Evolutionary conservation across 2,329 filamentous ascomycete genomes (phyloP).

Genomic region (Fusarium tuaranense): DNA sequence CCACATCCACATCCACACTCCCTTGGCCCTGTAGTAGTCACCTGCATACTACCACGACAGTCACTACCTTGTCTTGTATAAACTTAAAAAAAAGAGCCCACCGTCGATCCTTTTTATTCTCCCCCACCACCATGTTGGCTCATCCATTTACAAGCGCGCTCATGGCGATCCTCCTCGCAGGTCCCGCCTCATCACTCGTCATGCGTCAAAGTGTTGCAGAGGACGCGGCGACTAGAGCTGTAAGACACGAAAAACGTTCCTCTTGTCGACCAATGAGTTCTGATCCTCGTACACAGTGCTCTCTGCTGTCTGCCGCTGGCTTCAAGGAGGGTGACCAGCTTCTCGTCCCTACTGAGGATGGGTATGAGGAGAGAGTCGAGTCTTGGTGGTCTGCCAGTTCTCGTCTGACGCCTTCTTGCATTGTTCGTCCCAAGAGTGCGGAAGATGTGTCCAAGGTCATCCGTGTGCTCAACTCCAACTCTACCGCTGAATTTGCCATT

Average conservation of each 20-base stretch:
- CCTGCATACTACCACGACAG: neutral
- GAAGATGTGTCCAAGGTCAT: conserved; percentile 41
- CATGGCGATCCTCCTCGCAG: neutral
- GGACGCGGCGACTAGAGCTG: neutral
- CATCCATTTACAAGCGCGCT: neutral
- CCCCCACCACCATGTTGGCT: neutral
- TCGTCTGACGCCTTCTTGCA: conserved; percentile 42
- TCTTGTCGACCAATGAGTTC: neutral
- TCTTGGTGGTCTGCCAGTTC: conserved; percentile 43
- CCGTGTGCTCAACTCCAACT: conserved; percentile 20
- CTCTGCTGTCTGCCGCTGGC: neutral
- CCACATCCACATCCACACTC: neutral
- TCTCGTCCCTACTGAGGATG: neutral
- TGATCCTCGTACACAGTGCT: neutral
- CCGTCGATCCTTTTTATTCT: neutral
- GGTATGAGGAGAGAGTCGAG: conserved; percentile 11
- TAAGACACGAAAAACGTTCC: neutral
- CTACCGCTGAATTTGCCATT: conserved; percentile 44
- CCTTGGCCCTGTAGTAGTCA: neutral
- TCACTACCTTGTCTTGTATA: neutral
- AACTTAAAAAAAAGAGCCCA: neutral
- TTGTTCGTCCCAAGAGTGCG: conserved; percentile 41
- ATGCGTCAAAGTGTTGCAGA: neutral
- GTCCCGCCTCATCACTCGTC: neutral
- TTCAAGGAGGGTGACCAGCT: conserved; percentile 1